phyloP scores from a whole-genome alignment of 768 basidiomycete species.

The Tulasnella sp. region DNA sequence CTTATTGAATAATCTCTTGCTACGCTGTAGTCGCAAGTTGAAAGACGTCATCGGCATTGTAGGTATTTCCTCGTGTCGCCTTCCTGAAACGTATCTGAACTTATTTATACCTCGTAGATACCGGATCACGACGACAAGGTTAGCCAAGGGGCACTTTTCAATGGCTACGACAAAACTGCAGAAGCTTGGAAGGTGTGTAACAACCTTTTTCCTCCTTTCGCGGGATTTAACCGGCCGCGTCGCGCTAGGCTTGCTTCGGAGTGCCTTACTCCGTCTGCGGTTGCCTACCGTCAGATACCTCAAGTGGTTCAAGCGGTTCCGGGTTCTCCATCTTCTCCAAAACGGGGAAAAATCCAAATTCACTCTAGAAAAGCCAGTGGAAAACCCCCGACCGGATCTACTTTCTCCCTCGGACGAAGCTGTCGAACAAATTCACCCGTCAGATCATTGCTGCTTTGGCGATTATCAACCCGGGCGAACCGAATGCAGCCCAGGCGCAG shows the following conservation, averaged over 20 bases:
- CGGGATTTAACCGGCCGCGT: too few species aligned
- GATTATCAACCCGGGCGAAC: constrained; percentile 12
- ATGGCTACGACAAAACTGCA: constrained; percentile 44
- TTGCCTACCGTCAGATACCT: constrained; percentile 38
- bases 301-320: neutral
- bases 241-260: constrained; percentile 42
- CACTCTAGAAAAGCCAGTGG: neutral
- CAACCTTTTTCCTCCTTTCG: too few species aligned
- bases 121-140: constrained; percentile 44
- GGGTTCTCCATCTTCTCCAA: neutral
- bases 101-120: neutral
- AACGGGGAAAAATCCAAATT: neutral
- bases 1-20: too few species aligned
- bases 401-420: constrained; percentile 16
- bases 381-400: constrained; percentile 23
- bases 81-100: too few species aligned
- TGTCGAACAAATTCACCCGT: constrained; percentile 22
- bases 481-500: too few species aligned
- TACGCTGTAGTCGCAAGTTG: too few species aligned
- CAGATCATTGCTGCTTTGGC: constrained; percentile 21
- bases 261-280: constrained; percentile 53
- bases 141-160: constrained; percentile 39
- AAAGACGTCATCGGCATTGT: too few species aligned
- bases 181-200: constrained; percentile 40
- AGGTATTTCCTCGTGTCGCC: too few species aligned